Conservation (phyloP, 306 rosid genomes). For the Fagus crenata region DNA sequence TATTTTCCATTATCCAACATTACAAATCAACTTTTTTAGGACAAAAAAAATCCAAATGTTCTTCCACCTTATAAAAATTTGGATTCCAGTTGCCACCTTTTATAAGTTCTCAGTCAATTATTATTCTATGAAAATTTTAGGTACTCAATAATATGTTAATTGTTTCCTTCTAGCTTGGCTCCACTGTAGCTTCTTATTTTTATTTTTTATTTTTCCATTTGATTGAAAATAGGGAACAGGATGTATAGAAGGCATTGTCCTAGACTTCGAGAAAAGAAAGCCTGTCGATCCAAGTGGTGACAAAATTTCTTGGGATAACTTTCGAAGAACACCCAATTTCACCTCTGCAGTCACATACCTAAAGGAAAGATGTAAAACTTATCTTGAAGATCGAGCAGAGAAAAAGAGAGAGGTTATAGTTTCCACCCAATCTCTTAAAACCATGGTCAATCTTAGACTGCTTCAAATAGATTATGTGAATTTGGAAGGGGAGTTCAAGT, state of each 20-base stretch:
- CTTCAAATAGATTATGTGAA: slow-evolving; percentile 56
- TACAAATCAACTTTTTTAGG: no score
- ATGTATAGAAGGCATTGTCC: slow-evolving; percentile 45
- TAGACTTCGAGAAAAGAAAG: slow-evolving; percentile 38
- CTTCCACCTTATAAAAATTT: no score
- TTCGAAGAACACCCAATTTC: slow-evolving; percentile 28
- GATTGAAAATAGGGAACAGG: slow-evolving; percentile 38
- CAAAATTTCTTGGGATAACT: slow-evolving; percentile 25
- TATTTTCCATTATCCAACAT: no score
- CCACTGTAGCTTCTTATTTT: not conserved
- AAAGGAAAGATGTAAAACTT: slow-evolving; percentile 31
- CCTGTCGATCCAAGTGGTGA: slow-evolving; percentile 10
- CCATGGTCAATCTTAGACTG: slow-evolving; percentile 44
- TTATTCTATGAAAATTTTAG: not conserved
- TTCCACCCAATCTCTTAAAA: slow-evolving; percentile 32
- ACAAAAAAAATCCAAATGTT: no score
- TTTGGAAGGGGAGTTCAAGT: slow-evolving; percentile 42
- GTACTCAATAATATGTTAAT: no score
- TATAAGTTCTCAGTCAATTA: no score
- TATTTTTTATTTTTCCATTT: not conserved
- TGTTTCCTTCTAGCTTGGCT: not conserved
- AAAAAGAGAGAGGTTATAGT: slow-evolving; percentile 26
- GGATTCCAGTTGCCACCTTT: no score
- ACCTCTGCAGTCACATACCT: slow-evolving; percentile 35
- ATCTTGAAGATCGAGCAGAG: slow-evolving; percentile 31